phyloP scores from a whole-genome alignment of 805 yeast species.

The Candida ovalis region DNA sequence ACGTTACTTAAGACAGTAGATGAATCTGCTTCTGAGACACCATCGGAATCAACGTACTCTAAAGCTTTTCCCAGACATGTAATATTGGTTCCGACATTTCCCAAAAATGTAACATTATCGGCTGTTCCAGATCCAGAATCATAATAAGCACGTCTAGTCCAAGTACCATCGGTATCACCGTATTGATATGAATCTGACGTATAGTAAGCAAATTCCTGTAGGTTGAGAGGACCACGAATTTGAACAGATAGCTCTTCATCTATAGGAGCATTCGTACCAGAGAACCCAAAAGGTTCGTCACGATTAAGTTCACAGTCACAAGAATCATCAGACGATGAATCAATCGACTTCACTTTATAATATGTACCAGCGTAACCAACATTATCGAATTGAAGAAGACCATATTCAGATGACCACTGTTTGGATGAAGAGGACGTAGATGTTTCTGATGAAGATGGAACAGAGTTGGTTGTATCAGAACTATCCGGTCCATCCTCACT shows the following conservation, averaged over 20 bases:
- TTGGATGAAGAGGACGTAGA: slow-evolving; percentile 8
- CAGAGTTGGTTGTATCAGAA: neutral
- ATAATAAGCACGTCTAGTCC: slow-evolving; percentile 61
- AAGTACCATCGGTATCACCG: slow-evolving; percentile 40
- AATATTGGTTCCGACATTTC: slow-evolving; percentile 55
- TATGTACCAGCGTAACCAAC: slow-evolving; percentile 55
- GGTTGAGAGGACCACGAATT: slow-evolving; percentile 69
- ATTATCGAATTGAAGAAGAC: slow-evolving; percentile 47
- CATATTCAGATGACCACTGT: slow-evolving; percentile 30
- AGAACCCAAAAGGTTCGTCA: slow-evolving; percentile 34
- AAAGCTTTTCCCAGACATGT: slow-evolving; percentile 68
- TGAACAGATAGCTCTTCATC: slow-evolving; percentile 71
- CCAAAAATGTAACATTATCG: slow-evolving; percentile 65
- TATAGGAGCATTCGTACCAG: slow-evolving; percentile 63
- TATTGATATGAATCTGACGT: slow-evolving; percentile 39
- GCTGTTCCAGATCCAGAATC: slow-evolving; percentile 45
- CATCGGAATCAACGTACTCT: slow-evolving; percentile 58
- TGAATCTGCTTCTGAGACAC: slow-evolving; percentile 41
- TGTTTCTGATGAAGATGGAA: slow-evolving; percentile 3
- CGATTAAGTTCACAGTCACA: slow-evolving; percentile 45
- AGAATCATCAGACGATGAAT: slow-evolving; percentile 36
- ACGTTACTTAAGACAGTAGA: slow-evolving; percentile 48
- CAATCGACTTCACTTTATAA: slow-evolving; percentile 42
- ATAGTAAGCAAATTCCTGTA: slow-evolving; percentile 60
- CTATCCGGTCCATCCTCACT: neutral